These are phyloP conservation scores for Purpureocillium lavendulum DNA, from an alignment of 2,329 filamentous ascomycete species.

Conservation along the genomic window DNA sequence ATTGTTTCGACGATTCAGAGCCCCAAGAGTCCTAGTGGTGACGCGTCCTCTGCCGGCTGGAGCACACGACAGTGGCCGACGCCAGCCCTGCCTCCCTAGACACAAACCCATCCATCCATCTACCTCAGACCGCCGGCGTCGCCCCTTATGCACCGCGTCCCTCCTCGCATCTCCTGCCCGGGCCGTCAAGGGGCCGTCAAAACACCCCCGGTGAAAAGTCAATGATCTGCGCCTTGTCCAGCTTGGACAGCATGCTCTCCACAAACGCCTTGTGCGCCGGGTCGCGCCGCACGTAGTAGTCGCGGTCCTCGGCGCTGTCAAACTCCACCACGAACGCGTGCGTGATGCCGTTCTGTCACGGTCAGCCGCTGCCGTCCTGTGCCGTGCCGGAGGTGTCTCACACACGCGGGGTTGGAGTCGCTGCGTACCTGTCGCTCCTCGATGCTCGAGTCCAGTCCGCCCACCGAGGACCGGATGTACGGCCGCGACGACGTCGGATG, in stretches of 20 bases:
- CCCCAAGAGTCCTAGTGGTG: too few species aligned
- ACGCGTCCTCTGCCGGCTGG: too few species aligned
- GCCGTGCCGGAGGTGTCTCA: too few species aligned
- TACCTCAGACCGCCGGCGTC: too few species aligned
- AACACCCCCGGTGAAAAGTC: slow-evolving; percentile 47
- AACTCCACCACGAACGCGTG: slow-evolving; percentile 66
- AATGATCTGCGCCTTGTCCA: slow-evolving; percentile 46
- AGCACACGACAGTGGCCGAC: too few species aligned
- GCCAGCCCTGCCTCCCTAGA: too few species aligned
- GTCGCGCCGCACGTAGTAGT: slow-evolving; percentile 60
- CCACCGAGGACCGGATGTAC: slow-evolving; percentile 51
- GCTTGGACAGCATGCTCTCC: slow-evolving; percentile 32
- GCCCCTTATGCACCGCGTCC: too few species aligned
- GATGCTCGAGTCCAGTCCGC: slow-evolving; percentile 52
- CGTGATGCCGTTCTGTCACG: slow-evolving; percentile 46
- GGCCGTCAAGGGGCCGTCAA: slow-evolving; percentile 1
- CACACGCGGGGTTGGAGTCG: neutral
- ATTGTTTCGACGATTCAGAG: too few species aligned
- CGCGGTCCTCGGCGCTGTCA: slow-evolving; percentile 50
- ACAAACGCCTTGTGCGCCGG: slow-evolving; percentile 54
- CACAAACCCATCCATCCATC: too few species aligned
- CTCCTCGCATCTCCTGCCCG: too few species aligned
- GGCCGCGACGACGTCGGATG: slow-evolving; percentile 50
- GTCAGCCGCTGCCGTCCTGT: neutral
- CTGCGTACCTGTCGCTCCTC: slow-evolving; percentile 47